These are phyloP conservation scores for Plectosphaerella cucumerina DNA, from an alignment of 2,329 filamentous ascomycete genomes.

Conservation along the genomic window DNA sequence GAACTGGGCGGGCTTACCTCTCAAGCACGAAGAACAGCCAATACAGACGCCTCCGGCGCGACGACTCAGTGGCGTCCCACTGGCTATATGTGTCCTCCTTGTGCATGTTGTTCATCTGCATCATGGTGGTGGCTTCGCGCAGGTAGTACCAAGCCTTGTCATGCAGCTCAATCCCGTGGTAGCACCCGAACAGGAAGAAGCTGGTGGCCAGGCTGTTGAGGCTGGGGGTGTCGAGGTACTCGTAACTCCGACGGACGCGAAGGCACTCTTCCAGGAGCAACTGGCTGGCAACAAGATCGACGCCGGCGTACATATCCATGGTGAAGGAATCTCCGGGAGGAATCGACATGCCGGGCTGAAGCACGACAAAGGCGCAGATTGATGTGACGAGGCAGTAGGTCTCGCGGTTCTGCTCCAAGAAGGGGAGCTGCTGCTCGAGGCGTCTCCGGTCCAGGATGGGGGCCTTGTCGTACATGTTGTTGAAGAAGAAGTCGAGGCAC, in stretches of 20 bases:
- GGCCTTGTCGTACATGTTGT: constrained; percentile 60
- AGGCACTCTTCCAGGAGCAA: constrained; percentile 64
- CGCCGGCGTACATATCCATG: constrained; percentile 52
- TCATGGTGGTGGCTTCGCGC: constrained; percentile 70
- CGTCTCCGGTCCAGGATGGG: constrained; percentile 57
- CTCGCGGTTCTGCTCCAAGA: constrained; percentile 59
- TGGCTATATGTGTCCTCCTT: constrained; percentile 60
- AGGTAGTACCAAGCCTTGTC: constrained; percentile 77
- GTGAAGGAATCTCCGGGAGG: constrained; percentile 52
- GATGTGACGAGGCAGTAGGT: constrained; percentile 61
- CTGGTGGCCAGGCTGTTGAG: constrained; percentile 64
- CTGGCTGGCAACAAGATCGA: constrained; percentile 60
- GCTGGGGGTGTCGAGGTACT: constrained; percentile 53
- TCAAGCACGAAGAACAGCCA: constrained; percentile 72
- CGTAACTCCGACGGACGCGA: constrained; percentile 59
- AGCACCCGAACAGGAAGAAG: constrained; percentile 72
- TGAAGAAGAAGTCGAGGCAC: constrained; percentile 65
- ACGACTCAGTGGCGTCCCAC: constrained; percentile 55
- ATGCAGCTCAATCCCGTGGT: constrained; percentile 68
- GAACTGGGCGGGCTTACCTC: constrained; percentile 42
- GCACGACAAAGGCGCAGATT: constrained; percentile 64
- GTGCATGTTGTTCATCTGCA: constrained; percentile 55
- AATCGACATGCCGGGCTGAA: constrained; percentile 64
- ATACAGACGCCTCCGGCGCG: constrained; percentile 62
- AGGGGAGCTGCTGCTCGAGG: constrained; percentile 54